phyloP scores from a whole-genome alignment of 345 rosid species.

The Populus alba region DNA sequence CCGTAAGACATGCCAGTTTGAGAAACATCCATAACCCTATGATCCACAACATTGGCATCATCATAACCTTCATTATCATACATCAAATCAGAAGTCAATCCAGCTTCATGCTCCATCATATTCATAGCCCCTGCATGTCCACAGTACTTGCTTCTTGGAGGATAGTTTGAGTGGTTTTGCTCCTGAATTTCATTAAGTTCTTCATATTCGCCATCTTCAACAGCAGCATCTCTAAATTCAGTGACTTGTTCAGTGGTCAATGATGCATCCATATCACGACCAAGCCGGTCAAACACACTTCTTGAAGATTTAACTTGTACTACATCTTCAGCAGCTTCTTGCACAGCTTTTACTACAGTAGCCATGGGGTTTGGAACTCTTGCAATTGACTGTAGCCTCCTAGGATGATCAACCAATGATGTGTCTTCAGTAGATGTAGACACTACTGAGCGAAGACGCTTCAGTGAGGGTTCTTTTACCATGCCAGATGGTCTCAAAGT shows the following conservation, averaged over 20 bases:
- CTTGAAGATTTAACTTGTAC: constrained; percentile 51
- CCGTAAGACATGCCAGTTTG: constrained; percentile 38
- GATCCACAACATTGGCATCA: constrained; percentile 32
- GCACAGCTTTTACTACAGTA: constrained; percentile 77
- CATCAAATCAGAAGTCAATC: constrained; percentile 37
- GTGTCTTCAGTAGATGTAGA: constrained; percentile 51
- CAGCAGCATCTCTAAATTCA: constrained; percentile 35
- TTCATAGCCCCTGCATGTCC: constrained; percentile 38
- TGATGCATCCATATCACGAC: constrained; percentile 43
- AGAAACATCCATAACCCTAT: constrained; percentile 22
- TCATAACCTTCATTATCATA: constrained; percentile 51
- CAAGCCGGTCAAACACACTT: constrained; percentile 91
- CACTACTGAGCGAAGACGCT: constrained; percentile 89
- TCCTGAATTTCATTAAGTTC: constrained; percentile 35
- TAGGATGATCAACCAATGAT: constrained; percentile 41
- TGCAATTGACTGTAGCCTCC: constrained; percentile 61
- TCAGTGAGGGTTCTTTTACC: constrained; percentile 51
- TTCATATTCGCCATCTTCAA: constrained; percentile 45
- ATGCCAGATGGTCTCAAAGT: constrained; percentile 48
- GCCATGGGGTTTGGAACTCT: constrained; percentile 69
- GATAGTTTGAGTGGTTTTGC: constrained; percentile 21
- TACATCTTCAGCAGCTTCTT: constrained; percentile 89
- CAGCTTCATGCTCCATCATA: constrained; percentile 38
- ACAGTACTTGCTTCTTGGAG: constrained; percentile 39
- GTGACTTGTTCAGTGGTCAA: constrained; percentile 30